These are phyloP conservation scores for Rhodofomes roseus DNA, from an alignment of 1,284 basidiomycete species.

Conservation along the genomic window DNA sequence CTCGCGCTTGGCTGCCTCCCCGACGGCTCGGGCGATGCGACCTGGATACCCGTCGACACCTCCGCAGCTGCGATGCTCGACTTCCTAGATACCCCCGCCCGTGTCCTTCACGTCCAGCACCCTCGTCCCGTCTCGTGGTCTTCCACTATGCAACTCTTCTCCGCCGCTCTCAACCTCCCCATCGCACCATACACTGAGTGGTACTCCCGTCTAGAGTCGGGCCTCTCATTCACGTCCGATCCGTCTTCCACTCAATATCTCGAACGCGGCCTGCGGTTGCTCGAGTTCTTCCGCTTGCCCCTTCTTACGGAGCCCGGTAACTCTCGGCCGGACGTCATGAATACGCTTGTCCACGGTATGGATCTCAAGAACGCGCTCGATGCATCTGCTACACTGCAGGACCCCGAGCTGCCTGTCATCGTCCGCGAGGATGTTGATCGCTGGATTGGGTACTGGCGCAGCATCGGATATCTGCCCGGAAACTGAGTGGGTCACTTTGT, in stretches of 20 bases:
- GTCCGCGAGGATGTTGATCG: background rate
- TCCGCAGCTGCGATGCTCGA: constrained; percentile 16
- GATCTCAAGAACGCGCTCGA: background rate
- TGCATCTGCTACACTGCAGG: background rate
- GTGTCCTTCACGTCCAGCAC: constrained; percentile 3
- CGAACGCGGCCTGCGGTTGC: constrained; percentile 2
- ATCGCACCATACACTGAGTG: constrained; percentile 16
- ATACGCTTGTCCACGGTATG: background rate
- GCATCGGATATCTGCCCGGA: background rate
- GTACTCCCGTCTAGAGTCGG: constrained; percentile 10
- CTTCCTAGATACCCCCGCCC: constrained; percentile 8
- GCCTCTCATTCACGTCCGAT: background rate
- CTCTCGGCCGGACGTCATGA: background rate
- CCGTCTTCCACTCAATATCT: background rate
- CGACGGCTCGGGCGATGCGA: constrained; percentile 4
- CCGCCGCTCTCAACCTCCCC: constrained; percentile 9
- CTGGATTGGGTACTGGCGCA: constrained; percentile 1
- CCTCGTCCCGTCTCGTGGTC: constrained; percentile 9
- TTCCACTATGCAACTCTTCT: constrained; percentile 8
- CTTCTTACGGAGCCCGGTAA: background rate
- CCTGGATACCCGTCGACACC: constrained; percentile 19
- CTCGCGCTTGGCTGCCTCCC: constrained; percentile 5
- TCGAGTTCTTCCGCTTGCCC: constrained; percentile 8
- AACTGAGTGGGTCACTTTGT: background rate
- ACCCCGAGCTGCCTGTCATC: background rate